Conservation (phyloP, 352 stramenopile species). For the Pythium rishiriense region DNA sequence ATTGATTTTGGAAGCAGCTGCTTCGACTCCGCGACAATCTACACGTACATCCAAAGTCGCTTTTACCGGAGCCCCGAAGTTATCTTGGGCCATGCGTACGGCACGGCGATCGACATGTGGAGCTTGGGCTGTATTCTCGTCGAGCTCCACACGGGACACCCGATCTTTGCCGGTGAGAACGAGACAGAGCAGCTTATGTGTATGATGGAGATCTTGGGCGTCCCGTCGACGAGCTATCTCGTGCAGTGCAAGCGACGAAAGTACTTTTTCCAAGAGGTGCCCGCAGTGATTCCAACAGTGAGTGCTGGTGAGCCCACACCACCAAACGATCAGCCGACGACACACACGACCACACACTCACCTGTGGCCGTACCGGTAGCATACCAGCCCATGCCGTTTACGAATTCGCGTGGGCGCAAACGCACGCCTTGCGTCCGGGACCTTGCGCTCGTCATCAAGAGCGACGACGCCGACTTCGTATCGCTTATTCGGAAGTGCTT, state of each 20-base stretch:
- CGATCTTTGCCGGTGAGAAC: constrained; percentile 86
- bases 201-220: constrained; percentile 80
- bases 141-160: constrained; percentile 79
- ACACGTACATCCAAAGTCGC: constrained; percentile 97
- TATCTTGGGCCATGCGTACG: constrained; percentile 92
- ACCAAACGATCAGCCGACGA: background rate
- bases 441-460: constrained; percentile 41
- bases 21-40: constrained; percentile 80
- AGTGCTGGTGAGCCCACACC: background rate
- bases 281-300: background rate
- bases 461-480: constrained; percentile 55
- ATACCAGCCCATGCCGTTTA: constrained; percentile 48
- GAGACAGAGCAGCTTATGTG: constrained; percentile 84
- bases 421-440: constrained; percentile 41
- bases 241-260: constrained; percentile 51
- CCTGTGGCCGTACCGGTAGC: background rate
- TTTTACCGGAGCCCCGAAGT: constrained; percentile 98
- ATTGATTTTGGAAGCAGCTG: constrained; percentile 99
- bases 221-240: constrained; percentile 48
- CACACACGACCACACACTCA: background rate
- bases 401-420: constrained; percentile 63
- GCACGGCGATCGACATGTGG: constrained; percentile 88
- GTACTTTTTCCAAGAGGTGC: constrained; percentile 61
- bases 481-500: constrained; percentile 69
- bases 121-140: constrained; percentile 86